These are phyloP conservation scores for Petasospora fabianii DNA, from an alignment of 1,139 yeast species.

Conservation along the genomic window DNA sequence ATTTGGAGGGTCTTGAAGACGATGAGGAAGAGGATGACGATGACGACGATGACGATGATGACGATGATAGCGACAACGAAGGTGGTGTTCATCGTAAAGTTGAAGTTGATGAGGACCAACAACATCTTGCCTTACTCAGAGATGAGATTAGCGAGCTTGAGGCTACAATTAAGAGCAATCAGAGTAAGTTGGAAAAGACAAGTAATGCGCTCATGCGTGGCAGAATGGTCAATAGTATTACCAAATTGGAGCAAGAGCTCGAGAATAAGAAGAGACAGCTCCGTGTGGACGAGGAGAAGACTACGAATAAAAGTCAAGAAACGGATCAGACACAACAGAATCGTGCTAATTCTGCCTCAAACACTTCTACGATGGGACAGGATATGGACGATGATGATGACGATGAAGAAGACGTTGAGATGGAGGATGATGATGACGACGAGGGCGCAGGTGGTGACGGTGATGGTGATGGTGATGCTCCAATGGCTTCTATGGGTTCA, in stretches of 20 bases:
- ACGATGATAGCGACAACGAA: constrained; percentile 45
- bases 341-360: constrained; percentile 13
- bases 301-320: constrained; percentile 18
- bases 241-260: constrained; percentile 74
- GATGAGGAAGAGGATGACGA: constrained; percentile 50
- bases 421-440: constrained; percentile 30
- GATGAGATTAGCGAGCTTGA: constrained; percentile 88
- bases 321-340: constrained; percentile 19
- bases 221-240: constrained; percentile 79
- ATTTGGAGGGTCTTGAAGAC: constrained; percentile 38
- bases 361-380: constrained; percentile 26
- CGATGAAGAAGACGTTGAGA: constrained; percentile 32
- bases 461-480: constrained; percentile 33
- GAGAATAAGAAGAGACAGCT: constrained; percentile 79
- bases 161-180: constrained; percentile 72
- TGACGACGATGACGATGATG: constrained; percentile 55
- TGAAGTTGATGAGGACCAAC: constrained; percentile 39
- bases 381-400: constrained; percentile 29
- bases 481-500: constrained; percentile 28
- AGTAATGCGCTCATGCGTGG: constrained; percentile 85
- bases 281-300: constrained; percentile 36
- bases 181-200: constrained; percentile 69
- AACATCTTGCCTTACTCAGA: constrained; percentile 71
- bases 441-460: constrained; percentile 31
- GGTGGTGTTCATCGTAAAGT: constrained; percentile 31